Evolutionary conservation across 805 yeast species (phyloP), one percentile per base, ranked within the genome.

Genomic region (Zygosaccharomyces lentus): DNA sequence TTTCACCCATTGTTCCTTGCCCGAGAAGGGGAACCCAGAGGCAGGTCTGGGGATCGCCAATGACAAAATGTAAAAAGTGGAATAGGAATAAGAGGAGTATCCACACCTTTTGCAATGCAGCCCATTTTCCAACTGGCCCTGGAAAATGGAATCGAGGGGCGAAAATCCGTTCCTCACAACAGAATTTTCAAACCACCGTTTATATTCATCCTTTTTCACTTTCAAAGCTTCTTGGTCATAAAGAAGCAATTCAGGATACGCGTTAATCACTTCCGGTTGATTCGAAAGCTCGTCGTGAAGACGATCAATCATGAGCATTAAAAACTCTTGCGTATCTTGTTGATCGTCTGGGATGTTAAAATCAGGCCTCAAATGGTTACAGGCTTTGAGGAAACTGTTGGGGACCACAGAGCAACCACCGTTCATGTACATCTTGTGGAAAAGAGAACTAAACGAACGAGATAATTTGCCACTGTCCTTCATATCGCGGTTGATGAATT

Each of bases 271-370:
- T 6, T 56, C 52, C 5, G 65, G 62, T 10, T 69, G 66, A 37
- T 69, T 67, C 1, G 75, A 58, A 45, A 84, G 61, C 56, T 86
- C 95, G 40, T 80, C 81, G 59, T 86, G 91, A 9, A 86, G 61
- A 50, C 80, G 72, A 57, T 82, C 90, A 51, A 85, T 65, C 9
- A 84, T 52, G 49, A 84, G 78, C 60, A 84, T 71, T 36, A 86
- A 64, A 56, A 84, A 84, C 55, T 86, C 93, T 45, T 85, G 88
- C 1, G 90, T 82, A 61, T 86, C 95, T 58, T 86, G 93, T 56
- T 86, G 95, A 55, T 83, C 87, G 53, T 74, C 64, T 0, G 91
- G 91, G 9, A 85, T 82, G 51, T 71, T 68, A 45, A 84, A 73
- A 55, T 82, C 87, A 0, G 89, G 89, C 52, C 83, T 78, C 17